These are phyloP conservation scores for Lizonia empirigonia DNA, from an alignment of 2,329 filamentous ascomycete genomes.

Conservation along the genomic window DNA sequence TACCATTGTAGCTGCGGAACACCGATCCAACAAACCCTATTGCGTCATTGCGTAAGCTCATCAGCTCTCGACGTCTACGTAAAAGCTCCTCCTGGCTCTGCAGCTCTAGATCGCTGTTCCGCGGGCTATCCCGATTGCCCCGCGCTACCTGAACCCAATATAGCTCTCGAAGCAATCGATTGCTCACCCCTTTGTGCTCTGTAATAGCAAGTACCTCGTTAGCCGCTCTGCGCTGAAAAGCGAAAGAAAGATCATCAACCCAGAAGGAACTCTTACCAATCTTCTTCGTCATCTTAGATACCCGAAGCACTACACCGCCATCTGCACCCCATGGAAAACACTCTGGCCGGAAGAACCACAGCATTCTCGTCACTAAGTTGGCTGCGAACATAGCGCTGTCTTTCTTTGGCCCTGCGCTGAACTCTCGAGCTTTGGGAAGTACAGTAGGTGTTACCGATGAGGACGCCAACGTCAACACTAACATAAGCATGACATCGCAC, in stretches of 20 bases:
- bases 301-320: neutral
- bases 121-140: neutral
- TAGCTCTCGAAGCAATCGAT: neutral
- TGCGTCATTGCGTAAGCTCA: neutral
- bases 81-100: neutral
- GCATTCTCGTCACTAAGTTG: neutral
- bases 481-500: neutral
- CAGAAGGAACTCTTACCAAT: no score
- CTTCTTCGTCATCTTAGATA: no score
- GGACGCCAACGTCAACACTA: neutral
- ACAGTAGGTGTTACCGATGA: neutral
- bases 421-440: neutral
- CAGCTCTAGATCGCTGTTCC: neutral
- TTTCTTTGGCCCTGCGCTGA: neutral
- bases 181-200: neutral
- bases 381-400: neutral
- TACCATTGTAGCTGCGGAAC: neutral
- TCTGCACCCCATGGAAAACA: neutral
- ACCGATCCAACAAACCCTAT: neutral
- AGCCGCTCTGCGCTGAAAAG: no score
- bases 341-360: neutral
- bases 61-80: neutral
- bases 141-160: neutral
- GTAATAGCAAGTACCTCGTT: neutral
- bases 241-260: no score